Percentiles rank a stretch among this genome's conserved stretches.
Conservation (phyloP, 2,329 filamentous ascomycete species). For the Cylindrodendrum hubeiense region DNA sequence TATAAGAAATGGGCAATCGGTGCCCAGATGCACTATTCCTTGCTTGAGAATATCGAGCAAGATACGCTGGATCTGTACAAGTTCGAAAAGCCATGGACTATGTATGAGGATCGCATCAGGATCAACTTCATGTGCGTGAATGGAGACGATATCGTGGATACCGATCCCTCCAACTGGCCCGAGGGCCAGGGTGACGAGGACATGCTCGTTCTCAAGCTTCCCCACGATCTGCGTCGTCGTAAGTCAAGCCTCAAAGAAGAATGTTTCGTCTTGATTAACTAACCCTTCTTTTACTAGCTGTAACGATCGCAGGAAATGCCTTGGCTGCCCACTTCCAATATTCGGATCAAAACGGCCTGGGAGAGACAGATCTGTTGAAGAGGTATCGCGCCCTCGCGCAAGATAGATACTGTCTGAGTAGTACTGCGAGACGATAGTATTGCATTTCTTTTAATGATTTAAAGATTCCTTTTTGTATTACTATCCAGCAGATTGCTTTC, state of each 20-base stretch:
- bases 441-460: no score
- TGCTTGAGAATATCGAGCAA: slow-evolving; percentile 37
- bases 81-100: slow-evolving; percentile 32
- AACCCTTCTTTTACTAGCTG: slow-evolving; percentile 17
- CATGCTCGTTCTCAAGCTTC: slow-evolving; percentile 26
- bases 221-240: slow-evolving; percentile 30
- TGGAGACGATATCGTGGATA: slow-evolving; percentile 31
- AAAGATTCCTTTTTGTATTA: no score
- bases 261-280: neutral
- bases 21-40: slow-evolving; percentile 35
- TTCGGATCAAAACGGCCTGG: slow-evolving; percentile 18
- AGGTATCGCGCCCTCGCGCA: slow-evolving; percentile 30
- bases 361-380: slow-evolving; percentile 25
- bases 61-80: slow-evolving; percentile 32
- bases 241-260: neutral
- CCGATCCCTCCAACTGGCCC: slow-evolving; percentile 11
- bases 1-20: slow-evolving; percentile 34
- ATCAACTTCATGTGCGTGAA: slow-evolving; percentile 39
- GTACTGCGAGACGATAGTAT: no score
- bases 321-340: slow-evolving; percentile 35
- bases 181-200: slow-evolving; percentile 18
- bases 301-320: slow-evolving; percentile 29
- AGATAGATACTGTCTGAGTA: slow-evolving; percentile 31
- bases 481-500: no score
- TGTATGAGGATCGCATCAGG: slow-evolving; percentile 32